Conservation (phyloP, 257 asterid species). For the Solanum clarkiae region DNA sequence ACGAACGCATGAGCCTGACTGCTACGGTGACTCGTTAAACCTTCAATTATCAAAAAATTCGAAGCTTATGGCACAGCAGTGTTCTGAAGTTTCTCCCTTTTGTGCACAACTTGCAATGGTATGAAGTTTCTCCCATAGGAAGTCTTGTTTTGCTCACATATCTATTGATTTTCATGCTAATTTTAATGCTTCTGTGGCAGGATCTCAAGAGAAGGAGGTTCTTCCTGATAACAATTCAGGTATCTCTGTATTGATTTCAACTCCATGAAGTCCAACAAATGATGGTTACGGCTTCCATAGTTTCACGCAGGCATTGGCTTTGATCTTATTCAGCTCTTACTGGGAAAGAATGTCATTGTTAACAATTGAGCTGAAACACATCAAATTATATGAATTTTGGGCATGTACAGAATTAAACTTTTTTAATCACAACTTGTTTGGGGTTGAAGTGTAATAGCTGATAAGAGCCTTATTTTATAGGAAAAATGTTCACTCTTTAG, state of each 20-base stretch:
- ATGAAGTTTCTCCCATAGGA: background rate
- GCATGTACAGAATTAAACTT: background rate
- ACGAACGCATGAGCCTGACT: constrained; percentile 6
- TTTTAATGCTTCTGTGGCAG: background rate
- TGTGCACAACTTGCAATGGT: background rate
- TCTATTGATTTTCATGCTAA: background rate
- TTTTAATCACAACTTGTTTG: background rate
- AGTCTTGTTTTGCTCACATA: background rate
- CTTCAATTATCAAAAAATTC: background rate
- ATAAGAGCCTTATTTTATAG: background rate
- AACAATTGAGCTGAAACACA: background rate
- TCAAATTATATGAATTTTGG: background rate
- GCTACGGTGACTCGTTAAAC: constrained; percentile 2
- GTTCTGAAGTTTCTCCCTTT: background rate
- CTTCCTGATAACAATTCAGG: background rate
- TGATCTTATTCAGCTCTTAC: background rate
- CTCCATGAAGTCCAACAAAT: background rate
- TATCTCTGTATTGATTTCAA: background rate
- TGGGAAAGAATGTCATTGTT: background rate
- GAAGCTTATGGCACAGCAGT: background rate
- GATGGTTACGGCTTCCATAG: background rate
- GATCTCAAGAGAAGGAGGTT: background rate
- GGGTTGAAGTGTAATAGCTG: background rate
- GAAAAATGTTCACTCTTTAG: background rate
- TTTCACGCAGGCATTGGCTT: background rate